These are phyloP conservation scores for Aotearoamyces nothofagi DNA, from an alignment of 2,329 filamentous ascomycete species.

Conservation along the genomic window DNA sequence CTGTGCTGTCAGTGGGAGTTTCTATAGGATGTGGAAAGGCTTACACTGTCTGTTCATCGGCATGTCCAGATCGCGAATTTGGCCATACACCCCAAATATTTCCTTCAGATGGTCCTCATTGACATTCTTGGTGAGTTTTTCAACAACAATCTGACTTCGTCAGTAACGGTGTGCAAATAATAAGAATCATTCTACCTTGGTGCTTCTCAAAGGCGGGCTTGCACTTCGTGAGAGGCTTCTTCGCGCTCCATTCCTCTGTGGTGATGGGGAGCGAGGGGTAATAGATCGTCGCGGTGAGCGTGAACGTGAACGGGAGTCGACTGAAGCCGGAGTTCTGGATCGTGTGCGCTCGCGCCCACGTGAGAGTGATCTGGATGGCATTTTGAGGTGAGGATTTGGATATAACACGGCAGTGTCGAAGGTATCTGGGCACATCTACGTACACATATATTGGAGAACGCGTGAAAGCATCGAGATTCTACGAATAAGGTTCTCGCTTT, in stretches of 20 bases:
- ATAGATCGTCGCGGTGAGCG: conserved; percentile 18
- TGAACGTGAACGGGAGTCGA: conserved; percentile 2
- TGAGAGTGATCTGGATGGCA: conserved; percentile 4
- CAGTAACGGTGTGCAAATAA: conserved; percentile 6
- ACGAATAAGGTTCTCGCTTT: too few species aligned
- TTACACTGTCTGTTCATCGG: conserved; percentile 77
- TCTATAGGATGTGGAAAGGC: too few species aligned
- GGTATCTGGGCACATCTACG: too few species aligned
- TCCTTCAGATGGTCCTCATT: conserved; percentile 78
- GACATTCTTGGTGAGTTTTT: conserved; percentile 91
- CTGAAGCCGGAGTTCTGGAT: conserved; percentile 3
- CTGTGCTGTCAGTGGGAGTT: conserved; percentile 31
- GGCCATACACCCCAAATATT: conserved; percentile 81
- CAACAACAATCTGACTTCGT: conserved; percentile 66
- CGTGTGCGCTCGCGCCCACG: conserved; percentile 4
- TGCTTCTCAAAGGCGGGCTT: conserved; percentile 27
- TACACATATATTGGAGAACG: too few species aligned
- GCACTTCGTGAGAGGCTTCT: conserved; percentile 18
- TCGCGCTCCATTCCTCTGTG: conserved; percentile 15
- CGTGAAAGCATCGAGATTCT: too few species aligned
- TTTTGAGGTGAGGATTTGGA: too few species aligned
- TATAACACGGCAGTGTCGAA: too few species aligned
- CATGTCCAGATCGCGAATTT: conserved; percentile 75
- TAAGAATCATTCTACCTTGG: conserved; percentile 27
- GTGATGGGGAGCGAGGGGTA: conserved; percentile 19